These are phyloP conservation scores for Boechera divaricarpa DNA, from an alignment of 345 rosid species.

Conservation along the genomic window DNA sequence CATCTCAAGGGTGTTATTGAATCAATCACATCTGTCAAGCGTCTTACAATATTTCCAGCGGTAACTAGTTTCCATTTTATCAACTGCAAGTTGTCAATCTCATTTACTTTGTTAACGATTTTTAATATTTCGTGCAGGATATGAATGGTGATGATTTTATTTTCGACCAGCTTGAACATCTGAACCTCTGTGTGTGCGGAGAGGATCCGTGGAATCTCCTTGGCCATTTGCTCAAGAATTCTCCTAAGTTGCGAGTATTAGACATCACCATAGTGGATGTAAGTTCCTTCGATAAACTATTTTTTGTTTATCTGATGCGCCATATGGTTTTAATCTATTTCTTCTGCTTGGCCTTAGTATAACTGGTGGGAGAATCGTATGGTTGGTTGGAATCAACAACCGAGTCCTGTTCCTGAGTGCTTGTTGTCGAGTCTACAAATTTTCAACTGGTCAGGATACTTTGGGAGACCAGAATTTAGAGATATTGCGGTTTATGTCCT, in stretches of 20 bases:
- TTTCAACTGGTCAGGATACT: neutral
- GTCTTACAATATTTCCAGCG: constrained; percentile 11
- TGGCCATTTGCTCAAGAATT: neutral
- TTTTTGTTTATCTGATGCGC: neutral
- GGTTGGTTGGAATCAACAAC: neutral
- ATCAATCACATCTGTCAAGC: constrained; percentile 13
- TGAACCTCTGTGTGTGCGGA: neutral
- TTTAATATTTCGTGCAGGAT: neutral
- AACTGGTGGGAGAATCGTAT: no score
- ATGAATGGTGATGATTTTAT: neutral
- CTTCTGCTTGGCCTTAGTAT: neutral
- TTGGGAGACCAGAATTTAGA: neutral
- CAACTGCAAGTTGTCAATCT: neutral
- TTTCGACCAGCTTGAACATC: constrained; percentile 6
- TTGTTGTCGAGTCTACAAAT: constrained; percentile 25
- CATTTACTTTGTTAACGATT: neutral
- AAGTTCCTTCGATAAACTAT: neutral
- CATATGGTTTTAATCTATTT: neutral
- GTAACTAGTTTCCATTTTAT: neutral
- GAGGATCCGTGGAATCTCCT: neutral
- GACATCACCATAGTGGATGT: neutral
- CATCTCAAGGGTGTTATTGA: neutral
- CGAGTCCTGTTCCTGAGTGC: constrained; percentile 7
- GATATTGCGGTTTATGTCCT: neutral
- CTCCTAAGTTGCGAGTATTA: constrained; percentile 20